These are phyloP conservation scores for Phialocephala sp. DNA, from an alignment of 2,329 filamentous ascomycete genomes.

Conservation along the genomic window DNA sequence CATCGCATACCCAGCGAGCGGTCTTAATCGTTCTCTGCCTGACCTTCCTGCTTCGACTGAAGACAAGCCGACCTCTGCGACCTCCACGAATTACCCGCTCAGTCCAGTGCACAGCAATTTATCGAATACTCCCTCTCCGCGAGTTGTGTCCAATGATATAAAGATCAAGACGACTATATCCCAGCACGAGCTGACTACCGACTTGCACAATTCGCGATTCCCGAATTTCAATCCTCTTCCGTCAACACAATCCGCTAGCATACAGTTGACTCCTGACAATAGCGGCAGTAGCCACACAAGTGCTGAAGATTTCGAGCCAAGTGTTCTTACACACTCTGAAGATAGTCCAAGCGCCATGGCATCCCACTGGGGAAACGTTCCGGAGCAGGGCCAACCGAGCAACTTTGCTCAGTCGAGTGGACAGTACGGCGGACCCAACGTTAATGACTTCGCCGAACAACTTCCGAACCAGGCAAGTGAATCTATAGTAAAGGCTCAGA, in stretches of 20 bases:
- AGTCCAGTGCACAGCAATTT: conserved; percentile 39
- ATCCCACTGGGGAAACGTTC: conserved; percentile 35
- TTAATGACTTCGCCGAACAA: conserved; percentile 22
- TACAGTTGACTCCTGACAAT: conserved; percentile 42
- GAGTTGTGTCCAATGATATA: conserved; percentile 30
- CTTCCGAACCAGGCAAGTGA: conserved; percentile 20
- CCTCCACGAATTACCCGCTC: conserved; percentile 35
- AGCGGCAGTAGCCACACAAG: conserved; percentile 43
- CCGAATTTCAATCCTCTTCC: conserved; percentile 24
- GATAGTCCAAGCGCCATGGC: conserved; percentile 36
- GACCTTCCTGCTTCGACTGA: conserved; percentile 26
- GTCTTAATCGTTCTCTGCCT: conserved; percentile 30
- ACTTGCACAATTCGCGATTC: conserved; percentile 30
- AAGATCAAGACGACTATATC: conserved; percentile 30
- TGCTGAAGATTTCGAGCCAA: conserved; percentile 37
- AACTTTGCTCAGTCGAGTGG: conserved; percentile 20
- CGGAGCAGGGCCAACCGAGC: conserved; percentile 22
- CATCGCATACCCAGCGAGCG: conserved; percentile 26
- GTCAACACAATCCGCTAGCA: conserved; percentile 20
- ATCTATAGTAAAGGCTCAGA: conserved; percentile 17
- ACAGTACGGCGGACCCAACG: conserved; percentile 21
- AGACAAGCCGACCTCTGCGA: conserved; percentile 27
- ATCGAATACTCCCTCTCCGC: conserved; percentile 38
- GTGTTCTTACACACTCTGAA: conserved; percentile 32
- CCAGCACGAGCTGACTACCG: conserved; percentile 34